phyloP scores from a whole-genome alignment of 1,284 basidiomycete genomes.

The Exsudoporus floridanus region DNA sequence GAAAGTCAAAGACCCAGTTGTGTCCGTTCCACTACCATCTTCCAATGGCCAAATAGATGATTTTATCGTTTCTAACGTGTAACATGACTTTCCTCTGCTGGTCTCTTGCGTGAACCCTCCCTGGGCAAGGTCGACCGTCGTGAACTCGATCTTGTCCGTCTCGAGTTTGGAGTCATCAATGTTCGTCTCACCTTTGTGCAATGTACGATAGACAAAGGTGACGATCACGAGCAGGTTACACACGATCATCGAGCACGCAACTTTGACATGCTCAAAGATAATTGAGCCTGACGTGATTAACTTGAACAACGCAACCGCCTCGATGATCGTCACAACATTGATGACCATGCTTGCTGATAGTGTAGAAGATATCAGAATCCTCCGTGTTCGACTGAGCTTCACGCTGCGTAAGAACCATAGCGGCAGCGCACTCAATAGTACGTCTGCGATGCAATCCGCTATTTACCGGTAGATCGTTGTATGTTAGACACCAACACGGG shows the following conservation, averaged over 20 bases:
- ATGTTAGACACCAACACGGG: slow-evolving; percentile 1
- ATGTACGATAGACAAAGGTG: slow-evolving; percentile 24
- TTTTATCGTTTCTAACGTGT: background rate
- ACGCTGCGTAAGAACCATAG: slow-evolving; percentile 14
- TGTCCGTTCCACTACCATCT: background rate
- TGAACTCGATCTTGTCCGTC: slow-evolving; percentile 6
- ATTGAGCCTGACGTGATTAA: slow-evolving; percentile 14
- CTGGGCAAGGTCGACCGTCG: slow-evolving; percentile 14
- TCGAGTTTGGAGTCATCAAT: background rate
- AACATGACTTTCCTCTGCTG: background rate
- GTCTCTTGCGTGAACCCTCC: slow-evolving; percentile 2
- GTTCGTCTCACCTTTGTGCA: slow-evolving; percentile 1
- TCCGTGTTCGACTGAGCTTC: slow-evolving; percentile 13
- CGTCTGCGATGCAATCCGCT: slow-evolving; percentile 25
- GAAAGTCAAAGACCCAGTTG: background rate
- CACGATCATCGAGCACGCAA: slow-evolving; percentile 27
- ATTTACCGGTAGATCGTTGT: slow-evolving; percentile 5
- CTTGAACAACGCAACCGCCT: slow-evolving; percentile 7
- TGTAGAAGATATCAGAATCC: slow-evolving; percentile 14
- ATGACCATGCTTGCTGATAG: slow-evolving; percentile 30
- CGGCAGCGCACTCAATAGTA: slow-evolving; percentile 19
- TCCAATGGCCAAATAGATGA: slow-evolving; percentile 12
- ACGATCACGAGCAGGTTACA: slow-evolving; percentile 33
- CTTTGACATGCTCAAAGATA: slow-evolving; percentile 27
- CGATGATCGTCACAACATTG: slow-evolving; percentile 17